A percentile compares a stretch with the other conserved stretches of the same genome.
Evolutionary conservation across 345 rosid species (phyloP).

Genomic region (Bretschneidera sinensis): DNA sequence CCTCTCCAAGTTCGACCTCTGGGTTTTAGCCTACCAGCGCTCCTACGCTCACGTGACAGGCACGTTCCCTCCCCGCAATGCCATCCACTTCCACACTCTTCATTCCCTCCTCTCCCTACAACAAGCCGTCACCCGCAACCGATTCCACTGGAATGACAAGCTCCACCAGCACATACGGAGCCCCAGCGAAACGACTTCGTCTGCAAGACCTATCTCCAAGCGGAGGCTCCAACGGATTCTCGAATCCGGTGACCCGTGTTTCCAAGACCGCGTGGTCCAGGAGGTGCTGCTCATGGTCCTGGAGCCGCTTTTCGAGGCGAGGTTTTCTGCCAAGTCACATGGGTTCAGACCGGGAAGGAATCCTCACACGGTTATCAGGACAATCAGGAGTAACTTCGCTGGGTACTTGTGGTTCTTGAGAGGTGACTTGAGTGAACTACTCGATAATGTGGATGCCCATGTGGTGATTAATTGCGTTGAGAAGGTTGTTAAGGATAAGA

Average conservation of each 20-base stretch:
- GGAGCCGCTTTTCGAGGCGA: conserved; percentile 76
- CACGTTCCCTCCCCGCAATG: conserved; percentile 85
- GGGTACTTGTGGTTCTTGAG: conserved; percentile 91
- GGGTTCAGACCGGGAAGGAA: conserved; percentile 91
- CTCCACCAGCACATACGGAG: conserved; percentile 55
- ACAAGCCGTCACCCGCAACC: conserved; percentile 45
- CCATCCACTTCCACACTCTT: conserved; percentile 59
- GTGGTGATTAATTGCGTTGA: conserved; percentile 53
- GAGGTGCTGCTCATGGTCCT: conserved; percentile 82
- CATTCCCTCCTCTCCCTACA: conserved; percentile 72
- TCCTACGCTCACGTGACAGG: conserved; percentile 73
- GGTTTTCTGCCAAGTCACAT: conserved; percentile 66
- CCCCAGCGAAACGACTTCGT: conserved; percentile 50
- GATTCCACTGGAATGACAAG: conserved; percentile 76
- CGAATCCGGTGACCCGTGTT: conserved; percentile 54
- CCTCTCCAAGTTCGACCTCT: conserved; percentile 81
- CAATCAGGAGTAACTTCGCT: conserved; percentile 79
- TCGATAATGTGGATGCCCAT: conserved; percentile 40
- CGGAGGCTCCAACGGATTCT: conserved; percentile 45
- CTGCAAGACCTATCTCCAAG: conserved; percentile 41
- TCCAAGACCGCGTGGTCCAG: conserved; percentile 88
- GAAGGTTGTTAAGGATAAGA: conserved; percentile 67
- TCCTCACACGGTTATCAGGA: conserved; percentile 85
- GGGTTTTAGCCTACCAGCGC: conserved; percentile 94
- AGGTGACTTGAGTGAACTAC: conserved; percentile 69